Evolutionary conservation across 2,329 filamentous ascomycete species (phyloP), one percentile per base, ranked within the genome.

Genomic region (Myriosclerotinia scirpicola): DNA sequence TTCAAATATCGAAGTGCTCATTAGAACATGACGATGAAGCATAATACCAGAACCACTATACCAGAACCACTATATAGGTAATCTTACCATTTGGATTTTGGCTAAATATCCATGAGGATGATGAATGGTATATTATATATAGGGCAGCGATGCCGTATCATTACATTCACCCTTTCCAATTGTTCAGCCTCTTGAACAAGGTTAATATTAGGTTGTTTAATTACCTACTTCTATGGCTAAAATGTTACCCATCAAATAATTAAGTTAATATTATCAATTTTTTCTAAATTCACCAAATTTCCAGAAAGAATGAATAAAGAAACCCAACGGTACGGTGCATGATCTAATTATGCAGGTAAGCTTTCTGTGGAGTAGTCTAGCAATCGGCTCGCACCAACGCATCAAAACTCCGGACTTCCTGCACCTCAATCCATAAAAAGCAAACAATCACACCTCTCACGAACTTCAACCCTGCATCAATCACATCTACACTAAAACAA

Each of bases 361-460:
- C 30, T 60, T 60, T 36, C 42, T 36, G 36, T 60, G 42, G 44
- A 48, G 56, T 60, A 50, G 34, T 63, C 48, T 64, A 54, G 44
- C 46, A 38, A 65, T 53, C 64, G 54, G 54, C 55, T 65, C 55
- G 64, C 44, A 65, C 64, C 64, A 68, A 54, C 67, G 40, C 64
- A 65, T 54, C 67, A 61, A 53, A 54, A 17, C 44, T 59, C 44
- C 22, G 42, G 52, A 26, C 12, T 12, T 40, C 22, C 55, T 65
- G 64, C 64, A 65, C 36, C 54, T 46, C 64, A 52, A 34, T 61
- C 64, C 62, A 56, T 62, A 71, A 68, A 68, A 73, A 70, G 68
- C 69, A 72, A 71, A 68, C 65, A 68, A 48, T 59, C 54, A 65
- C 36, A 65, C 36, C 42, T 65, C 54, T 40, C 20, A 53, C 54